Evolutionary conservation across 495 filamentous ascomycete genomes (phyloP).

Genomic region (Penicillium paxilli): DNA sequence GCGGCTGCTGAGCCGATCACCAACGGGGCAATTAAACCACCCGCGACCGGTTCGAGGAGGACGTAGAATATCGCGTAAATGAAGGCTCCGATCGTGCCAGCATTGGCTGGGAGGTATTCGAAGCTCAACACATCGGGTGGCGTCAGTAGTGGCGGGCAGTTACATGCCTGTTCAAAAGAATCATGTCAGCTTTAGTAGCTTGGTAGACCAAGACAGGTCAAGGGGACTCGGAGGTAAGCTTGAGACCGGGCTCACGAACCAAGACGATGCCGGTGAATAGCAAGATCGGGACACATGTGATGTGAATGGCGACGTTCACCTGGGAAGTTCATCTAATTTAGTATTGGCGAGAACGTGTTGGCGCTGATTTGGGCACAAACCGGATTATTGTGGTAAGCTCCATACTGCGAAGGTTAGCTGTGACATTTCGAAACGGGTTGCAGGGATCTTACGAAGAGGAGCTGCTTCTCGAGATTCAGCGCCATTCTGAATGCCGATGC

Average conservation of each 20-base stretch:
- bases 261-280: slow-evolving; percentile 77
- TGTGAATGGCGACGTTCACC: slow-evolving; percentile 87
- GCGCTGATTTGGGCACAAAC: slow-evolving; percentile 42
- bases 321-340: slow-evolving; percentile 31
- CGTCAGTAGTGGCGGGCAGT: slow-evolving; percentile 69
- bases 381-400: slow-evolving; percentile 86
- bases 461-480: slow-evolving; percentile 75
- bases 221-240: too few species aligned
- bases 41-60: slow-evolving; percentile 91
- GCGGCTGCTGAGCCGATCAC: slow-evolving; percentile 71
- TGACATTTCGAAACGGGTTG: not conserved
- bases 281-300: slow-evolving; percentile 83
- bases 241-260: slow-evolving; percentile 50
- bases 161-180: slow-evolving; percentile 65
- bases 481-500: slow-evolving; percentile 52
- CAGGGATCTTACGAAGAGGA: slow-evolving; percentile 65
- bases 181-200: slow-evolving; percentile 4
- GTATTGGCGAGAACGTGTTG: too few species aligned
- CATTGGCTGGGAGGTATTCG: slow-evolving; percentile 76
- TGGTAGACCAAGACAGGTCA: too few species aligned
- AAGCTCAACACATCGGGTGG: slow-evolving; percentile 69
- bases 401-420: slow-evolving; percentile 66
- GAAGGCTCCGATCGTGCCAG: slow-evolving; percentile 72
- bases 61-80: slow-evolving; percentile 80
- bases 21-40: slow-evolving; percentile 68